A percentile compares a stretch with the other conserved stretches of the same genome.
Conservation (phyloP, 306 rosid genomes). For the Sicyos baderoa region DNA sequence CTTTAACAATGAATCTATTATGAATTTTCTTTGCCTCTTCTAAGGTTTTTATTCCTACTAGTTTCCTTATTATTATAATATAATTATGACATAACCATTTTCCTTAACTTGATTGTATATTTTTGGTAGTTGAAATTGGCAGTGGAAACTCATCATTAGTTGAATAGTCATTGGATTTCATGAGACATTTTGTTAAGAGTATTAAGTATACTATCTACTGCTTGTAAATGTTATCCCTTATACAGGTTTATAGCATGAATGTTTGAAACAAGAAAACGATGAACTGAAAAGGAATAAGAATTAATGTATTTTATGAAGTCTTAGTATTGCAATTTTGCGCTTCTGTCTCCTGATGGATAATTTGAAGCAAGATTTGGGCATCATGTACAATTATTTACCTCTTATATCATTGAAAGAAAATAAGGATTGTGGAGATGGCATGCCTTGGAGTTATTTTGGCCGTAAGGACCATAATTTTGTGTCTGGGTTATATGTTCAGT, state of each 20-base stretch:
- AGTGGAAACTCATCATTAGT: neutral
- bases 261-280: constrained; percentile 2
- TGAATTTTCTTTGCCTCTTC: neutral
- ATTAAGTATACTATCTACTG: neutral
- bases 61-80: neutral
- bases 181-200: neutral
- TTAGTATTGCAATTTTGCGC: neutral
- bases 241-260: neutral
- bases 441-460: neutral
- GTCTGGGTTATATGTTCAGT: neutral
- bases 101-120: neutral
- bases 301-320: neutral
- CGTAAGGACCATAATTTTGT: neutral
- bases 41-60: neutral
- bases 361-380: neutral
- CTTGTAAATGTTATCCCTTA: neutral
- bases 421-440: neutral
- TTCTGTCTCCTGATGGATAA: neutral
- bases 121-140: neutral
- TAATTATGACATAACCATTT: neutral
- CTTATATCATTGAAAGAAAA: neutral
- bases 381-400: neutral
- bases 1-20: neutral
- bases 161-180: neutral
- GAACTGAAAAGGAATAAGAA: neutral